Base-by-base conservation (phyloP, 768 basidiomycete species). In the Harrya chromipes region DNA sequence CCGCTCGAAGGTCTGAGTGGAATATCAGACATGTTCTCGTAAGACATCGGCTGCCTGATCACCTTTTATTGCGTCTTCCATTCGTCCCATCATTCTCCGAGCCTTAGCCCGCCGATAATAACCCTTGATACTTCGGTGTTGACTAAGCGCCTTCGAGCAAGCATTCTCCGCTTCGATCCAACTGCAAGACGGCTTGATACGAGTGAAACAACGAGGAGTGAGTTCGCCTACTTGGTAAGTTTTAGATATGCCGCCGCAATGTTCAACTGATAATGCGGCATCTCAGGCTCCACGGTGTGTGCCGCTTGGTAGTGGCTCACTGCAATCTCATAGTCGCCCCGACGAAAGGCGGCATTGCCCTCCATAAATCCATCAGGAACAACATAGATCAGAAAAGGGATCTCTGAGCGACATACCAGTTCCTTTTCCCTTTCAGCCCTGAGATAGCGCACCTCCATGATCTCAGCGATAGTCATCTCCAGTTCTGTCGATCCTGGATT, bases 201-300 rank as follows among this genome's bases (percentile, higher is more conserved):
- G 48, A 45, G 49, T 47, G 49, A 44, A 31, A 37, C 10, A 44
- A 41, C 40, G 50, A 36, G 39, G 36, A 46, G 23, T 24, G 31
- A 40, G 57, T 19, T 27, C 37, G 70, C 83, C 50, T 65, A 89
- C 87, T 84, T 79, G 66, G 73, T 71, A 40, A 88, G 66, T 60
- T 89, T 89, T 31, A 89, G 64, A 62, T 87, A 75, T 0, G 87
- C 86, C 1, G 85, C 85, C 4, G 87, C 87, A 21, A 88, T 74
- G 58, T 89, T 89, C 31, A 88, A 77, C 59, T 86, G 82, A 57
- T 89, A 89, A 58, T 85, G 81, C 1, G 87, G 84, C 53, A 88
- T 64, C 62, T 88, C 87, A 3, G 85, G 79, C 58, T 88, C 86
- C 37, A 84, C 83, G 6, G 72, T 58, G 60, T 82, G 73, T 1